Evolutionary conservation across 352 stramenopile species (phyloP).

Genomic region (Peronospora belbahrii): DNA sequence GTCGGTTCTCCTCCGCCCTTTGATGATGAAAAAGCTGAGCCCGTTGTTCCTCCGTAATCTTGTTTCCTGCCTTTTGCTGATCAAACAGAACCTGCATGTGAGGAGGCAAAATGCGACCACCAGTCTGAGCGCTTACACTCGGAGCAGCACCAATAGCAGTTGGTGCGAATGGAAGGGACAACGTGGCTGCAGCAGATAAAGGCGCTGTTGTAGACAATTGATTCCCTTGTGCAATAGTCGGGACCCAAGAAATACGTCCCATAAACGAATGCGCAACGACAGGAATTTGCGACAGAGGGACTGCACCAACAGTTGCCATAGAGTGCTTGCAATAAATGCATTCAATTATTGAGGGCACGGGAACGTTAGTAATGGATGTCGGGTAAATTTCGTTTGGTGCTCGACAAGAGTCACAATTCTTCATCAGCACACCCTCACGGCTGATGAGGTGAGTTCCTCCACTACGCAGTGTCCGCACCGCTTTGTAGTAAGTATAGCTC

Average conservation of each 20-base stretch:
- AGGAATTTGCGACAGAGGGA: conserved; percentile 16
- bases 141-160: not conserved
- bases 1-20: conserved; percentile 4
- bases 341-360: conserved; percentile 52
- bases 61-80: conserved; percentile 14
- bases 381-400: conserved; percentile 61
- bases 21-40: conserved; percentile 1
- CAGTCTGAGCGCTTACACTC: conserved; percentile 1
- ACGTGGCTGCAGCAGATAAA: not conserved
- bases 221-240: conserved; percentile 4
- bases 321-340: conserved; percentile 53
- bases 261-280: conserved; percentile 13
- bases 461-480: conserved; percentile 39
- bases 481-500: conserved; percentile 63
- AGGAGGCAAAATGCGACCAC: conserved; percentile 18
- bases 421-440: conserved; percentile 42
- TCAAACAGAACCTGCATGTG: conserved; percentile 18
- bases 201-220: conserved; percentile 7
- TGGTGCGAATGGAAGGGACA: not conserved
- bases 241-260: conserved; percentile 10
- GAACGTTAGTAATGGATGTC: conserved; percentile 44
- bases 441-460: conserved; percentile 28
- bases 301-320: conserved; percentile 34
- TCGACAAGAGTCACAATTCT: conserved; percentile 49
- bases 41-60: conserved; percentile 3